These are phyloP conservation scores for Breviolum minutum DNA, from an alignment of 73 alveolate genomes.

Conservation along the genomic window DNA sequence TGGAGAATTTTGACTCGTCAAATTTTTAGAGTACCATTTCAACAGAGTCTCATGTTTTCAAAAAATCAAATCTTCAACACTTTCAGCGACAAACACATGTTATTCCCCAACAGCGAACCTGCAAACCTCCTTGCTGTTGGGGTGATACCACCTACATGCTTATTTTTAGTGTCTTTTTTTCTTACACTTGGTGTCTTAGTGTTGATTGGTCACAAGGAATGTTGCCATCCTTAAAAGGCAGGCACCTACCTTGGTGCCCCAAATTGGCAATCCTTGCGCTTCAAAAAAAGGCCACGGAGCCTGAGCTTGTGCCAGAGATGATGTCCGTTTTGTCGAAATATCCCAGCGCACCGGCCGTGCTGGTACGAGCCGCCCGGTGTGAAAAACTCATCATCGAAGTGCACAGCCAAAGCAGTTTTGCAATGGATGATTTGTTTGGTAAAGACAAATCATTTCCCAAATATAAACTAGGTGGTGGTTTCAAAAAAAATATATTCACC, in stretches of 20 bases:
- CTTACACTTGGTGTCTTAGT: too few relatives aligned
- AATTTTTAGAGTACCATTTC: background rate
- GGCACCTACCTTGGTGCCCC: too few relatives aligned
- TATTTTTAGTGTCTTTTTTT: too few relatives aligned
- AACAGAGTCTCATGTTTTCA: background rate
- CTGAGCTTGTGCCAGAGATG: conserved; percentile 86
- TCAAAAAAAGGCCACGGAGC: conserved; percentile 47
- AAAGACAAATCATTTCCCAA: too few relatives aligned
- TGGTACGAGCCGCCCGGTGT: conserved; percentile 46
- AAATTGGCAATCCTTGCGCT: too few relatives aligned
- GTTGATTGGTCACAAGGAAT: too few relatives aligned
- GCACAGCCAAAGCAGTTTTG: background rate
- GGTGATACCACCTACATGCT: background rate
- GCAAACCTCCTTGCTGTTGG: background rate
- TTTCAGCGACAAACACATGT: too few relatives aligned
- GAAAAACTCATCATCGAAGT: background rate
- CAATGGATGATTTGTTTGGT: background rate
- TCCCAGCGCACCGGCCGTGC: conserved; percentile 49
- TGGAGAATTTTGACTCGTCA: background rate
- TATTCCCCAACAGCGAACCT: background rate
- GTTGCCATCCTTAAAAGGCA: too few relatives aligned
- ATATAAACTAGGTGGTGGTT: too few relatives aligned
- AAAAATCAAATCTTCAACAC: background rate
- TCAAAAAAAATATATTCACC: too few relatives aligned
- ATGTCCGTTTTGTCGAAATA: background rate